Evolutionary conservation across 2,329 filamentous ascomycete species (phyloP), one percentile per base, ranked within the genome.

Genomic region (Paecilomyces niveus): DNA sequence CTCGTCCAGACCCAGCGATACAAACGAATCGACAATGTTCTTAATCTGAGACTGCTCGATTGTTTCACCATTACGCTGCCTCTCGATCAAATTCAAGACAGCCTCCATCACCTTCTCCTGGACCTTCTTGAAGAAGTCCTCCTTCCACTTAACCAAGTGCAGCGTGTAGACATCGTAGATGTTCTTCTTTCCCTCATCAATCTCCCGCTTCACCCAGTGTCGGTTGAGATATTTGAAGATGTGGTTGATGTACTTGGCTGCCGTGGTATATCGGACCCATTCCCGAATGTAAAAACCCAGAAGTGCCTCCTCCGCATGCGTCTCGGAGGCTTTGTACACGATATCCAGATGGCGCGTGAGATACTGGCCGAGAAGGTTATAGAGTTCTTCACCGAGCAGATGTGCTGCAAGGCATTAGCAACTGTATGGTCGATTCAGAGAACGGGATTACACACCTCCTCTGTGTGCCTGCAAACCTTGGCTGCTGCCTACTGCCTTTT

Each of bases 191-290:
- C 94, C 94, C 74, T 99, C 94, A 63, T 99, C 94, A 78, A 99
- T 96, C 77, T 99, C 94, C 31, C 94, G 84, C 82, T 97, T 99
- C 1, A 99, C 94, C 94, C 95, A 99, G 76, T 99, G 94, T 31
- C 94, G 86, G 71, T 99, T 99, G 26, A 99, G 85, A 71, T 99
- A 99, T 57, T 89, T 83, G 80, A 99, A 99, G 7, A 99, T 80
- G 72, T 99, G 93, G 75, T 99, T 95, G 73, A 97, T 94, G 77
- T 96, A 99, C 75, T 95, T 96, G 60, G 92, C 94, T 1, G 94
- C 93, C 13, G 89, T 90, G 1, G 94, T 99, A 77, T 97, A 99
- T 61, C 94, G 85, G 65, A 89, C 87, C 94, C 94, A 99, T 81
- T 99, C 92, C 70, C 89, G 86, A 74, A 97, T 99, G 74, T 99